These are phyloP conservation scores for Russula dissimulans DNA, from an alignment of 768 basidiomycete genomes.

Conservation along the genomic window DNA sequence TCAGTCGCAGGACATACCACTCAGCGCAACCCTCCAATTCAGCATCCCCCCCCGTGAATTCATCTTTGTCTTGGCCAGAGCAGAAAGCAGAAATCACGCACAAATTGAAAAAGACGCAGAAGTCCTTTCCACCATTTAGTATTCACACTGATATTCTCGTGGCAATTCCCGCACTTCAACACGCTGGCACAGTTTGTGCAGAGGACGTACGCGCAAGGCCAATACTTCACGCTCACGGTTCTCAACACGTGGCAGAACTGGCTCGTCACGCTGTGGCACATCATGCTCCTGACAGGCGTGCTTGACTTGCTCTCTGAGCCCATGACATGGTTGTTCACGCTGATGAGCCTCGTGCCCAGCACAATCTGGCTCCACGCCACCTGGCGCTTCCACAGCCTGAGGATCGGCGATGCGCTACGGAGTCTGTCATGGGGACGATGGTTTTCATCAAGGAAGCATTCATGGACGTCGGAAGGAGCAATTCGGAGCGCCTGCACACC, in stretches of 20 bases:
- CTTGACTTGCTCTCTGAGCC: conserved; percentile 83
- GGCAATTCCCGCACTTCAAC: conserved; percentile 99
- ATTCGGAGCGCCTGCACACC: no score
- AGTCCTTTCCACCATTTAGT: conserved; percentile 80
- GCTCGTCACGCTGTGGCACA: conserved; percentile 76
- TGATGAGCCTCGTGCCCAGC: conserved; percentile 72
- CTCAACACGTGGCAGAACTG: conserved; percentile 71
- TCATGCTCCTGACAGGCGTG: conserved; percentile 64
- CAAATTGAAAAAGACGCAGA: conserved; percentile 80
- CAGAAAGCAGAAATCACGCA: conserved; percentile 63
- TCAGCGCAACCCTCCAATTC: conserved; percentile 79
- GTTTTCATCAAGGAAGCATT: no score
- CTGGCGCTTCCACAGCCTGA: conserved; percentile 56
- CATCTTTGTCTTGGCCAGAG: conserved; percentile 63
- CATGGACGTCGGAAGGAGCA: no score
- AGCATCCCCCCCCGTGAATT: conserved; percentile 41
- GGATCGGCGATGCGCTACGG: no score
- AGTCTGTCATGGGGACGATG: no score
- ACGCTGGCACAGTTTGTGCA: conserved; percentile 81
- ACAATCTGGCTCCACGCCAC: conserved; percentile 57
- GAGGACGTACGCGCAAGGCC: conserved; percentile 83
- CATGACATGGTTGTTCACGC: conserved; percentile 85
- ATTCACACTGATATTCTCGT: conserved; percentile 81
- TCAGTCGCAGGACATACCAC: conserved; percentile 68
- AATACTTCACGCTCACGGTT: conserved; percentile 88